These are phyloP conservation scores for Tillandsia leiboldiana DNA, from an alignment of 176 grass and related monocot species.

Conservation along the genomic window DNA sequence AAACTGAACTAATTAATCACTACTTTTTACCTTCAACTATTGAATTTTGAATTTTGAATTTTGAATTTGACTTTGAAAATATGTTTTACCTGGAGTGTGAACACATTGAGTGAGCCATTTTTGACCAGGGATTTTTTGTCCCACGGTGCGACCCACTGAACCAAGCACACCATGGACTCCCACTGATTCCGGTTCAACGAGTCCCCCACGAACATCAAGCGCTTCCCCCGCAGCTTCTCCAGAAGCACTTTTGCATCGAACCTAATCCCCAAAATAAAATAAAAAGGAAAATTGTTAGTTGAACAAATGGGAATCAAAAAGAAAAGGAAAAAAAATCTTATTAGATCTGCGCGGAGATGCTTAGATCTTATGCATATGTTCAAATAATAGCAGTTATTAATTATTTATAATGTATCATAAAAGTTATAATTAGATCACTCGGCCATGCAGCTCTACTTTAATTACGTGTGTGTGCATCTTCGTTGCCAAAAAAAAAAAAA, in stretches of 20 bases:
- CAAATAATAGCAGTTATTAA: too few relatives aligned
- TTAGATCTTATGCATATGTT: too few relatives aligned
- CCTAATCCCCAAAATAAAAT: slow-evolving; percentile 13
- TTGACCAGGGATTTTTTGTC: slow-evolving; percentile 59
- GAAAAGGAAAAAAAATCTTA: not conserved
- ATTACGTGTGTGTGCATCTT: too few relatives aligned
- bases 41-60: too few relatives aligned
- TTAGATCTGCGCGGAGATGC: too few relatives aligned
- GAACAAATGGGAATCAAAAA: too few relatives aligned
- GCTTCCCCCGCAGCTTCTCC: slow-evolving; percentile 54
- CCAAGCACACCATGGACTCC: slow-evolving; percentile 77
- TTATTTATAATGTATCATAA: too few relatives aligned
- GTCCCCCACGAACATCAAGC: slow-evolving; percentile 74
- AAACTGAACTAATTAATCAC: too few relatives aligned
- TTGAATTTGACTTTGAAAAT: not conserved
- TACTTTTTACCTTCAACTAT: too few relatives aligned
- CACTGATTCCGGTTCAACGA: slow-evolving; percentile 71
- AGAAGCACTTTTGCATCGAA: slow-evolving; percentile 44
- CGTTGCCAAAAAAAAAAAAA: too few relatives aligned
- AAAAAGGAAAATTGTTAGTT: not conserved
- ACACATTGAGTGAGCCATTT: slow-evolving; percentile 55
- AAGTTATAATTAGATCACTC: too few relatives aligned
- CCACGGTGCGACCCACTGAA: slow-evolving; percentile 42
- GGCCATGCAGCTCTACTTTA: too few relatives aligned
- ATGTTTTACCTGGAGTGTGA: slow-evolving; percentile 39